phyloP scores from a whole-genome alignment of 2,329 filamentous ascomycete species.

The Parafenestella ontariensis region DNA sequence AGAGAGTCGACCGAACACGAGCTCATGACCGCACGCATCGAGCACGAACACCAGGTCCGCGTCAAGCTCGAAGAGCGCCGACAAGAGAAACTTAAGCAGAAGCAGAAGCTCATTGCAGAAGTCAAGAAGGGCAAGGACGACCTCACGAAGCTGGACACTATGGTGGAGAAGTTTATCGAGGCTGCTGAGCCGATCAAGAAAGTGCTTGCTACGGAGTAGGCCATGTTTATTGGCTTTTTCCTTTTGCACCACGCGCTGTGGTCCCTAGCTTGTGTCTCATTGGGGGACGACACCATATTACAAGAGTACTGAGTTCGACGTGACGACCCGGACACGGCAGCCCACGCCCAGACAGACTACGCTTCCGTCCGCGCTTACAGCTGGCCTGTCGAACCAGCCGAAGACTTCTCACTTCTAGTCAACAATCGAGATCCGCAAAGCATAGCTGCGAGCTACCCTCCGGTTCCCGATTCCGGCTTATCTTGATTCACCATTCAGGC shows the following conservation, averaged over 20 bases:
- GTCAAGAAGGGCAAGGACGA: constrained; percentile 96
- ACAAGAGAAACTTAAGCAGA: constrained; percentile 67
- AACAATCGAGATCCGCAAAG: background rate
- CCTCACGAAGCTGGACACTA: constrained; percentile 86
- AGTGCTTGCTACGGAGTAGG: constrained; percentile 76
- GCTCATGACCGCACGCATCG: constrained; percentile 87
- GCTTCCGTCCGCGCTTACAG: background rate
- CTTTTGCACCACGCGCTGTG: background rate
- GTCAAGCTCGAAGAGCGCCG: constrained; percentile 85
- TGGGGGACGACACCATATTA: background rate
- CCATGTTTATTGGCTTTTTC: background rate
- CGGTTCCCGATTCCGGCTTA: background rate
- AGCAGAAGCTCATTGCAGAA: constrained; percentile 72
- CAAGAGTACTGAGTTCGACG: background rate
- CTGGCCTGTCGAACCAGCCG: background rate
- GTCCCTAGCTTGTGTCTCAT: background rate
- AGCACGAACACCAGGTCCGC: constrained; percentile 85
- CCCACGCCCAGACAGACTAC: background rate
- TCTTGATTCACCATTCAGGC: background rate
- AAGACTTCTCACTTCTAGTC: constrained; percentile 1
- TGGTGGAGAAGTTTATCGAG: constrained; percentile 93
- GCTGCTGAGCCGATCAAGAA: constrained; percentile 88
- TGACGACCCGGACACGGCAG: background rate
- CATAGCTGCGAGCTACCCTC: background rate
- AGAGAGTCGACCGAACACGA: constrained; percentile 75